These are phyloP conservation scores for Cymbopogon flexuosus DNA, from an alignment of 202 grass and related monocot species.

Conservation along the genomic window DNA sequence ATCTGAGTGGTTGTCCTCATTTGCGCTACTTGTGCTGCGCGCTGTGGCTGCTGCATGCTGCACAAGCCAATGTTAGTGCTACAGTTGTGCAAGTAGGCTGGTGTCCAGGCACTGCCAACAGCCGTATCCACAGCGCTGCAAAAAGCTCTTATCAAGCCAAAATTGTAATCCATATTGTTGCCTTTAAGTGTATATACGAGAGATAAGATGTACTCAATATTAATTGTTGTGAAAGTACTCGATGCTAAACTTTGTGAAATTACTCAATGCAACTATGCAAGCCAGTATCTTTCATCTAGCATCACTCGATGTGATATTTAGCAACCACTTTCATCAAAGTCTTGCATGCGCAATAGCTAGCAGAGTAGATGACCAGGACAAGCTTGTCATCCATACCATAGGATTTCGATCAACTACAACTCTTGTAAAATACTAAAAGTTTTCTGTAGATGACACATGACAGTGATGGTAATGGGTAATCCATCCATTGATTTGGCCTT, in stretches of 20 bases:
- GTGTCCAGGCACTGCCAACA: too few relatives aligned
- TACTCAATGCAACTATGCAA: not conserved
- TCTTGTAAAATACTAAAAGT: not conserved
- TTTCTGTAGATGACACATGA: not conserved
- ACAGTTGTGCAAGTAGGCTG: too few relatives aligned
- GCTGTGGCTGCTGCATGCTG: too few relatives aligned
- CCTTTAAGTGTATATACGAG: too few relatives aligned
- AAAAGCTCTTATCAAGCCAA: too few relatives aligned
- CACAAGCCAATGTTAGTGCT: too few relatives aligned
- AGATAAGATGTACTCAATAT: not conserved
- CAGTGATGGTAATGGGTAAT: not conserved
- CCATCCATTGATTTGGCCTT: conserved; percentile 23
- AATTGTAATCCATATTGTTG: too few relatives aligned
- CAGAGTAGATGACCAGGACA: not conserved
- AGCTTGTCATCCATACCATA: not conserved
- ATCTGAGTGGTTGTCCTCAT: too few relatives aligned
- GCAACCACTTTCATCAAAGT: conserved; percentile 7
- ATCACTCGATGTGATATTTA: not conserved
- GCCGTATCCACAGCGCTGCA: too few relatives aligned
- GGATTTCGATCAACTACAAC: not conserved
- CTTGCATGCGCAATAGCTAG: not conserved
- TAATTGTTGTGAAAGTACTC: not conserved
- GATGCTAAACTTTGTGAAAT: not conserved
- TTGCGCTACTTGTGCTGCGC: too few relatives aligned
- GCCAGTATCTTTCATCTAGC: not conserved